Evolutionary conservation across 257 asterid species (phyloP).

Genomic region (Forsythia suspensa): DNA sequence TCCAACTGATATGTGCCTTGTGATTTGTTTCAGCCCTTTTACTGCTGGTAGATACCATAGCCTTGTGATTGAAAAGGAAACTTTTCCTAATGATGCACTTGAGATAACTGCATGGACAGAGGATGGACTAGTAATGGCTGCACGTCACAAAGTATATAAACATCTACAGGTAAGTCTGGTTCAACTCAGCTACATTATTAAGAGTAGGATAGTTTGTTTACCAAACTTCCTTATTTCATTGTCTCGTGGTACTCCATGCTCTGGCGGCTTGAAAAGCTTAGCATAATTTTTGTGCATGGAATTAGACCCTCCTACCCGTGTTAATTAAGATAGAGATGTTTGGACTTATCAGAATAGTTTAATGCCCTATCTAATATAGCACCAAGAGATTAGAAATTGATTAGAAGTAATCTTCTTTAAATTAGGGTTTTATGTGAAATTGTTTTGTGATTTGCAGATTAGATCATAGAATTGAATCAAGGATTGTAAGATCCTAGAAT

Average conservation of each 20-base stretch:
- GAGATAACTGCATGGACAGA: conserved; percentile 98
- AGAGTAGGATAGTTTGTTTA: background rate
- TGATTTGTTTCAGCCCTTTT: conserved; percentile 61
- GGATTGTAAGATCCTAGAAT: background rate
- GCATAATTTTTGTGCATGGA: background rate
- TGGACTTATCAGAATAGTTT: background rate
- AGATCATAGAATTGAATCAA: background rate
- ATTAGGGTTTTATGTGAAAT: no score
- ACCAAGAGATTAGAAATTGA: background rate
- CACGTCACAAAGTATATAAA: conserved; percentile 76
- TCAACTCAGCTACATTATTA: background rate
- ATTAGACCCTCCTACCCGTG: background rate
- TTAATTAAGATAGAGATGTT: background rate
- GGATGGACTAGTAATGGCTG: conserved; percentile 91
- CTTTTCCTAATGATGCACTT: conserved; percentile 69
- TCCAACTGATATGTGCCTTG: conserved; percentile 8
- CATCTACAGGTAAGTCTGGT: conserved; percentile 61
- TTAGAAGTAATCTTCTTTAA: background rate
- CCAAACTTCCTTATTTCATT: background rate
- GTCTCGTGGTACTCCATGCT: background rate
- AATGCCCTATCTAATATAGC: background rate
- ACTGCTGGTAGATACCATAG: conserved; percentile 97
- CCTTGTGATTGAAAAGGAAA: conserved; percentile 88
- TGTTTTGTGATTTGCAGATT: background rate
- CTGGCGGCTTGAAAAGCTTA: background rate